phyloP scores from a whole-genome alignment of 2,329 filamentous ascomycete species.

The Fusarium albidum region DNA sequence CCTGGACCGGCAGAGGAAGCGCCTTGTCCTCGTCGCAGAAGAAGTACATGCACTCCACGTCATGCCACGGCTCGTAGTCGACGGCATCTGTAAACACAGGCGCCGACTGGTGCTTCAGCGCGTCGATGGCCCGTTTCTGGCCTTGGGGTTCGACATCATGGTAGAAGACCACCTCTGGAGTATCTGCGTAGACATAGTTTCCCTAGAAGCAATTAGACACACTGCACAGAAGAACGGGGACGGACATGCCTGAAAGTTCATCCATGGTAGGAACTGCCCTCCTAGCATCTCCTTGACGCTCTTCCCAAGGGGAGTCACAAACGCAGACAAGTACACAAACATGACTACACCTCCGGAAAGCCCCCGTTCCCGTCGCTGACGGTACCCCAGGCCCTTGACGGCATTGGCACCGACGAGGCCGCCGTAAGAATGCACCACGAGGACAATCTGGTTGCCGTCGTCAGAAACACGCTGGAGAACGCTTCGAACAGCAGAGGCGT shows the following conservation, averaged over 20 bases:
- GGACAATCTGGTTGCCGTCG: conserved; percentile 49
- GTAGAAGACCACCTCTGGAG: conserved; percentile 34
- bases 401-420: conserved; percentile 51
- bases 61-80: conserved; percentile 40
- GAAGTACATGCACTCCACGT: conserved; percentile 40
- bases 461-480: conserved; percentile 42
- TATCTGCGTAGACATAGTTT: conserved; percentile 22
- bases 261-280: conserved; percentile 39
- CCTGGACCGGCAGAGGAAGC: conserved; percentile 28
- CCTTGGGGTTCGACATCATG: conserved; percentile 32
- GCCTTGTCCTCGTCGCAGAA: conserved; percentile 37
- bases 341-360: conserved; percentile 49
- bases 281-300: conserved; percentile 39
- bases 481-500: conserved; percentile 44
- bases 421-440: conserved; percentile 55
- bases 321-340: conserved; percentile 47
- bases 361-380: conserved; percentile 42
- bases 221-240: no score
- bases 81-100: conserved; percentile 32
- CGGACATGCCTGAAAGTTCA: conserved; percentile 35
- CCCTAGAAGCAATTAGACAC: conserved; percentile 14
- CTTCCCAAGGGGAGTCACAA: conserved; percentile 41
- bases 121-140: conserved; percentile 13
- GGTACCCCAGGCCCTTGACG: conserved; percentile 46
- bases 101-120: conserved; percentile 25